These are phyloP conservation scores for Chlorella ohadii DNA, from an alignment of 139 green algal species.

Conservation along the genomic window DNA sequence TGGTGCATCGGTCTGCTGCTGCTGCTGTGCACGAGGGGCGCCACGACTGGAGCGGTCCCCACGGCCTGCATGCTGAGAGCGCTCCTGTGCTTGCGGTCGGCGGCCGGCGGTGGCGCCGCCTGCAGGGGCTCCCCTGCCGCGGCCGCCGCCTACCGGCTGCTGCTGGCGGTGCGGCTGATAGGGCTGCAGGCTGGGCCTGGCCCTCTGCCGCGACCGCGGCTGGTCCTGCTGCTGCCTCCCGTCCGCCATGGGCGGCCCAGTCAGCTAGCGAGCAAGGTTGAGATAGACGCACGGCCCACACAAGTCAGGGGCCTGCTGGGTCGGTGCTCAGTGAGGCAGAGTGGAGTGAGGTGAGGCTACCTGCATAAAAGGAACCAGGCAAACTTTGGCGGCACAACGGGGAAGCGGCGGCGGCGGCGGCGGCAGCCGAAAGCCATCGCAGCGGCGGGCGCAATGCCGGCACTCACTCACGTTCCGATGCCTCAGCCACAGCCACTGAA, in stretches of 20 bases:
- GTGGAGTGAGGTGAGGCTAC: too few relatives aligned
- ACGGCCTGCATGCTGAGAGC: too few relatives aligned
- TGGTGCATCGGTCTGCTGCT: background rate
- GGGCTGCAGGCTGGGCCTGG: constrained; percentile 15
- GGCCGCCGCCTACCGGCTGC: background rate
- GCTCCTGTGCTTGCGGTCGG: background rate
- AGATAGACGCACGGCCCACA: too few relatives aligned
- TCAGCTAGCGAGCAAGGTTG: constrained; percentile 18
- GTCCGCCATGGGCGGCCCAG: background rate
- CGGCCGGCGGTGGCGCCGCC: background rate
- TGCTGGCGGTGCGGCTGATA: constrained; percentile 16
- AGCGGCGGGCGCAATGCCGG: too few relatives aligned
- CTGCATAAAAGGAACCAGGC: too few relatives aligned
- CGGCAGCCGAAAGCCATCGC: too few relatives aligned
- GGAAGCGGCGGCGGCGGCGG: too few relatives aligned
- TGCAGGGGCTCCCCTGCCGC: background rate
- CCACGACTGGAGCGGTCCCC: background rate
- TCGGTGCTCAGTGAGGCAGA: too few relatives aligned
- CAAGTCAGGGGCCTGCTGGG: too few relatives aligned
- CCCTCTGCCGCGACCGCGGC: constrained; percentile 3
- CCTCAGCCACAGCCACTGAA: too few relatives aligned
- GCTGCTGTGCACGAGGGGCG: background rate
- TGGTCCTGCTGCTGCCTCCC: constrained; percentile 33
- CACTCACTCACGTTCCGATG: too few relatives aligned
- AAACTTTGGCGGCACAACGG: too few relatives aligned